Base-by-base conservation (phyloP, 2,329 filamentous ascomycete species). In the Colletotrichum aenigma region DNA sequence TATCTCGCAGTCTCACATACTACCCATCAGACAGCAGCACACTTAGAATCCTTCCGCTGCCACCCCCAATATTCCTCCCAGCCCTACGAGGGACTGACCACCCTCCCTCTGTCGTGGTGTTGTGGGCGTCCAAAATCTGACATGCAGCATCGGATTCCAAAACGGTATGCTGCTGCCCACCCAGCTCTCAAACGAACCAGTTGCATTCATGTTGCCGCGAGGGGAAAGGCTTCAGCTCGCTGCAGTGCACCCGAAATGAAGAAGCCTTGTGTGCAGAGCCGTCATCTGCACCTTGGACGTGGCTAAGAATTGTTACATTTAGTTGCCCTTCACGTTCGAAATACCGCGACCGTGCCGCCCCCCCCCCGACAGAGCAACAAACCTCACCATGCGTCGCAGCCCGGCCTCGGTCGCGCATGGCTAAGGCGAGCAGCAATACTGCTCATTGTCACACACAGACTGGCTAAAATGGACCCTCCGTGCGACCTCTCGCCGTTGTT, bases 31-130 rank as follows among this genome's bases (percentile, higher is more conserved):
- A 55, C 58, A 76, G 28, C 66, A 69, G 74, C 34, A 64, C 43
- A 68, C 74, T 67, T 52, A 65, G 64, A 69, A 76, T 76, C 74
- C 74, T 76, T 75, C 71, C 74, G 74, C 74, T 75, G 66, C 74
- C 74, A 70, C 60, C 71, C 70, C 66, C 48, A 48, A 38, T 61
- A 15, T 70, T 76, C 70, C 73, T 70, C 43, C 74, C 74, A 76
- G 74, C 74, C 74, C 74, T 76, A 76, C 70, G 65, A 75, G 65
- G 70, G 43, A 66, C 71, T 60, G 48, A 60, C 71, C 71, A 28
- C 16, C 21, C 71, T 65, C 28, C 21, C 38, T 58, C 48, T 66
- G 18, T 48, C 43, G n/a, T 21, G 43, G 61, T 71, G 58, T 70
- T 64, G 34, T 68, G 64, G 61, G 48, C 30, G 28, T 16, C 74